Conservation (phyloP, 2,329 filamentous ascomycete genomes). For the Trichoderma harzianum region DNA sequence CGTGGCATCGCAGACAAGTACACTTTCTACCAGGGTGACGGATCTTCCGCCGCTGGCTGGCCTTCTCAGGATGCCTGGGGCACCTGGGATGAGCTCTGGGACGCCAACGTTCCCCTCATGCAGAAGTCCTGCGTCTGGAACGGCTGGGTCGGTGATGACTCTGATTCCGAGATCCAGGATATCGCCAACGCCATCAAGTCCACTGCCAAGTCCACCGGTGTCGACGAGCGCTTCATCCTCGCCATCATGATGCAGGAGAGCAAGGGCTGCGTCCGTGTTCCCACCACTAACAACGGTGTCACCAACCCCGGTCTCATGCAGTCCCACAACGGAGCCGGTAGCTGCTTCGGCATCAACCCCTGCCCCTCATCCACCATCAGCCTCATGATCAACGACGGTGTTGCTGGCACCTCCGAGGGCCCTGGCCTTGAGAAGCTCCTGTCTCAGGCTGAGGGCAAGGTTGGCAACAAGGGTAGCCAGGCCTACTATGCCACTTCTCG, state of each 20-base stretch:
- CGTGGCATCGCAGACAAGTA: conserved; percentile 19
- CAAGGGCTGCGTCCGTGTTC: conserved; percentile 43
- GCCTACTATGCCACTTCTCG: conserved; percentile 23
- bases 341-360: conserved; percentile 37
- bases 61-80: conserved; percentile 22
- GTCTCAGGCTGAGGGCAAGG: neutral
- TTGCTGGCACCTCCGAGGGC: conserved; percentile 38
- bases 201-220: conserved; percentile 28
- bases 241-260: conserved; percentile 45
- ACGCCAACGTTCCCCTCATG: conserved; percentile 21
- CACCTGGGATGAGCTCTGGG: conserved; percentile 23
- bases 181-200: conserved; percentile 30
- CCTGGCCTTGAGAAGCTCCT: conserved; percentile 35
- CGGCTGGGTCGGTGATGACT: conserved; percentile 20
- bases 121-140: conserved; percentile 22
- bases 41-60: conserved; percentile 24
- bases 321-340: conserved; percentile 34
- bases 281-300: conserved; percentile 40
- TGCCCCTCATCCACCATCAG: conserved; percentile 28
- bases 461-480: conserved; percentile 9
- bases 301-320: conserved; percentile 44
- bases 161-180: conserved; percentile 11
- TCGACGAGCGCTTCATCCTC: conserved; percentile 43
- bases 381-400: conserved; percentile 41
- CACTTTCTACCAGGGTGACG: conserved; percentile 24